These are phyloP conservation scores for Mycena leptocephala DNA, from an alignment of 768 basidiomycete genomes.

Conservation along the genomic window DNA sequence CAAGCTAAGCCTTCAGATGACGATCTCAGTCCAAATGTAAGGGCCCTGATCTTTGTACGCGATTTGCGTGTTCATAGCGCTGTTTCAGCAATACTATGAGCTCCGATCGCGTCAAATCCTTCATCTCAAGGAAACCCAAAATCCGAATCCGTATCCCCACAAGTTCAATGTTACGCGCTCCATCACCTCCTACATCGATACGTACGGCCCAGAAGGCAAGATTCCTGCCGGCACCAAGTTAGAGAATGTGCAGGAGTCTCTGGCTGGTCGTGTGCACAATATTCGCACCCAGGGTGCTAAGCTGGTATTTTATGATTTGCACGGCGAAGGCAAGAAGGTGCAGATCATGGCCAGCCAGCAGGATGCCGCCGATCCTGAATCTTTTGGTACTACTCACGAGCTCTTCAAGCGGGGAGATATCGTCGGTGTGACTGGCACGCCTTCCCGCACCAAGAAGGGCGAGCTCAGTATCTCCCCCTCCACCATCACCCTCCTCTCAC, in stretches of 20 bases:
- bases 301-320: constrained; percentile 95
- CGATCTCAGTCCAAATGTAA: constrained; percentile 91
- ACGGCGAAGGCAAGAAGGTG: constrained; percentile 92
- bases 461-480: constrained; percentile 93
- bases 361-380: constrained; percentile 77
- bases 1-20: constrained; percentile 74
- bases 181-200: constrained; percentile 79
- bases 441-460: constrained; percentile 95
- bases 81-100: constrained; percentile 94
- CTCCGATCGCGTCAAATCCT: constrained; percentile 91
- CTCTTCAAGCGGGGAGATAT: constrained; percentile 97
- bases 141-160: constrained; percentile 98
- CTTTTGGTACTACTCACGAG: constrained; percentile 83
- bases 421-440: constrained; percentile 91
- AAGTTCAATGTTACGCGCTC: constrained; percentile 94
- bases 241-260: constrained; percentile 68
- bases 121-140: constrained; percentile 86
- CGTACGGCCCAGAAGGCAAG: constrained; percentile 83
- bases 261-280: constrained; percentile 95
- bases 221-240: constrained; percentile 80
- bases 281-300: constrained; percentile 88
- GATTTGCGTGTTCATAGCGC: background rate
- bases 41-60: constrained; percentile 10
- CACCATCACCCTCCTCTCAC: constrained; percentile 90
- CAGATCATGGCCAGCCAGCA: constrained; percentile 95